Evolutionary conservation across 1,139 yeast genomes (phyloP), one percentile per base, ranked within the genome.

Genomic region (Arxiozyma bovina): DNA sequence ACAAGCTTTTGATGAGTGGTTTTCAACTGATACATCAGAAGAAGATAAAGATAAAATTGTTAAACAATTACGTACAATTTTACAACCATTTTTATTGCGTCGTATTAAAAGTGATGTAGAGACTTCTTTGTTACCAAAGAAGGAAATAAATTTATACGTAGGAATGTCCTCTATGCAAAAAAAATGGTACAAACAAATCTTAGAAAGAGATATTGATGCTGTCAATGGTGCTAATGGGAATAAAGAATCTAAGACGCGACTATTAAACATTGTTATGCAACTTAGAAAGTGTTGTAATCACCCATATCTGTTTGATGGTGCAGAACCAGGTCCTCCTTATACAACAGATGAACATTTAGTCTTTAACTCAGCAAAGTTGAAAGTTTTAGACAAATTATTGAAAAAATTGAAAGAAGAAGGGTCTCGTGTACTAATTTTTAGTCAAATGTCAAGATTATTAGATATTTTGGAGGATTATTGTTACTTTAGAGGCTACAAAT

Each of bases 301-400:
- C 71, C 99, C 99, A 0, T 93, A 93, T 69, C 74, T 93, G 52
- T 93, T 93, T 65, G 98, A 93, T 68, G 98, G 99, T 45, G 99
- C 99, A 0, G 99, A 93, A 69, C 98, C 98, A 0, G 99, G 99
- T 11, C 99, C 99, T 3, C 99, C 99, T 0, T 93, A 80, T 67
- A 91, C 98, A 2, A 93, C 96, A 0, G 99, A 91, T 69, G 98
- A 91, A 67, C 98, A 93, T 71, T 76, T 93, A 61, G 84, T 93
- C 12, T 83, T 69, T 70, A 93, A 93, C 68, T 79, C 96, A 15
- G 96, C 96, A 42, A 93, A 93, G 69, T 85, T 93, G 91, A 78
- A 87, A 50, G 86, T 93, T 50, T 72, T 93, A 55, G 99, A 93
- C 69, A 89, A 88, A 67, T 75, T 93, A 66, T 74, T 93, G 60